These are phyloP conservation scores for Orobanche coerulescens DNA, from an alignment of 257 asterid genomes.

Conservation along the genomic window DNA sequence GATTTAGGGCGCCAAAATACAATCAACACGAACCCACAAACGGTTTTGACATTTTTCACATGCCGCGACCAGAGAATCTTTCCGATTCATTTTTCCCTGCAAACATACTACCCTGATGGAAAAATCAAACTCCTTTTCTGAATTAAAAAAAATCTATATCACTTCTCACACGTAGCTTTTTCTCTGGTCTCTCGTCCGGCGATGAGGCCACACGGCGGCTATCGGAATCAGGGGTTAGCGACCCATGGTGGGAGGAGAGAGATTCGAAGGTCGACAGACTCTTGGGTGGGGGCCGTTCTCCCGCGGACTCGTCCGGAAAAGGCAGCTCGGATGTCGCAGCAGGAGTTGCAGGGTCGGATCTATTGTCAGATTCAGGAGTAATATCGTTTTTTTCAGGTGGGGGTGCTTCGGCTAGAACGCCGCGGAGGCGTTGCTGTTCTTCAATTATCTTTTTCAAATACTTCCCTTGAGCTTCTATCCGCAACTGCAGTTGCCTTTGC, in stretches of 20 bases:
- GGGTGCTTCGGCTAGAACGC: conserved; percentile 64
- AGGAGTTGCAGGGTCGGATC: conserved; percentile 76
- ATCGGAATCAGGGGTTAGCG: conserved; percentile 77
- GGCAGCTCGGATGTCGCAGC: conserved; percentile 64
- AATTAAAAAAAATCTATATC: conserved; percentile 29
- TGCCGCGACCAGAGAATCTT: conserved; percentile 24
- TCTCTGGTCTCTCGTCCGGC: conserved; percentile 37
- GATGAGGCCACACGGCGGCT: conserved; percentile 30
- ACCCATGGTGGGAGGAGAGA: conserved; percentile 69
- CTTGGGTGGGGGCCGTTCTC: conserved; percentile 36
- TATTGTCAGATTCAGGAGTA: conserved; percentile 37
- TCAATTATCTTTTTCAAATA: conserved; percentile 88
- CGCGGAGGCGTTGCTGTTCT: conserved; percentile 78
- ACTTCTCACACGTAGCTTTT: conserved; percentile 40
- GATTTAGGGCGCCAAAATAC: conserved; percentile 13
- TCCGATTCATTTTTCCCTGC: conserved; percentile 24
- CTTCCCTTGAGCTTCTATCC: conserved; percentile 94
- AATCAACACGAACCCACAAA: not conserved
- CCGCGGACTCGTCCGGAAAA: conserved; percentile 37
- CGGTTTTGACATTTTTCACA: too few species aligned
- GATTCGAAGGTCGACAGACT: conserved; percentile 56
- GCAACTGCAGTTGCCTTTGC: conserved; percentile 79
- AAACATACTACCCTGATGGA: conserved; percentile 30
- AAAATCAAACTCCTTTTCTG: conserved; percentile 28
- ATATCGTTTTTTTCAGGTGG: conserved; percentile 32